These are phyloP conservation scores for Conticribra guillardii DNA, from an alignment of 108 stramenopile species.

Conservation along the genomic window DNA sequence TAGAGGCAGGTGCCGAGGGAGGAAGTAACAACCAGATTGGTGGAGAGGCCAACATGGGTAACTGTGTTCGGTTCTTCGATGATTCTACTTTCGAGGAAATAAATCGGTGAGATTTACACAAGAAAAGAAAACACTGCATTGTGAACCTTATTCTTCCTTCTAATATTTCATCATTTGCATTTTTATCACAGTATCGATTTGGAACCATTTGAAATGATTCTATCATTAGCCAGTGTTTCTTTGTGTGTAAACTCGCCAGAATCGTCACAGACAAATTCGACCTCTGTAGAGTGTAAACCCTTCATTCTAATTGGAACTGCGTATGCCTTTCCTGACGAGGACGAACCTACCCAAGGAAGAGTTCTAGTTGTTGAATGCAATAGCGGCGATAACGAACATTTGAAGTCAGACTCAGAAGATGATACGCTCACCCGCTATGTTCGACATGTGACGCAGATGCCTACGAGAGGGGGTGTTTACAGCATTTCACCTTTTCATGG, in stretches of 20 bases:
- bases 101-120: conserved; percentile 56
- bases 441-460: conserved; percentile 67
- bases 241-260: conserved; percentile 42
- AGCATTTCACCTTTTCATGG: conserved; percentile 80
- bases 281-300: conserved; percentile 45
- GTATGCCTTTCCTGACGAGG: conserved; percentile 89
- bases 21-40: conserved; percentile 37
- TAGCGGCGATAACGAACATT: conserved; percentile 28
- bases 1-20: conserved; percentile 44
- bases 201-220: conserved; percentile 85
- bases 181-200: conserved; percentile 64
- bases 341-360: conserved; percentile 92
- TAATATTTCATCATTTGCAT: not conserved
- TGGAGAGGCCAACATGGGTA: conserved; percentile 76
- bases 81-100: conserved; percentile 90
- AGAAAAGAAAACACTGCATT: no score
- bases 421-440: conserved; percentile 43
- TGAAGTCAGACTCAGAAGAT: conserved; percentile 21
- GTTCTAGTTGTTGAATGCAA: conserved; percentile 87
- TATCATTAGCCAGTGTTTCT: conserved; percentile 68
- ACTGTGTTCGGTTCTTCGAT: conserved; percentile 89
- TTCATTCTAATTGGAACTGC: conserved; percentile 93
- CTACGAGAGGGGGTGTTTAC: conserved; percentile 78
- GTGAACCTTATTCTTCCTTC: no score
- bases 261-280: conserved; percentile 17